Percentiles rank a stretch among this genome's conserved stretches.
Conservation (phyloP, 2,329 filamentous ascomycete genomes). For the Fusarium domesticum region DNA sequence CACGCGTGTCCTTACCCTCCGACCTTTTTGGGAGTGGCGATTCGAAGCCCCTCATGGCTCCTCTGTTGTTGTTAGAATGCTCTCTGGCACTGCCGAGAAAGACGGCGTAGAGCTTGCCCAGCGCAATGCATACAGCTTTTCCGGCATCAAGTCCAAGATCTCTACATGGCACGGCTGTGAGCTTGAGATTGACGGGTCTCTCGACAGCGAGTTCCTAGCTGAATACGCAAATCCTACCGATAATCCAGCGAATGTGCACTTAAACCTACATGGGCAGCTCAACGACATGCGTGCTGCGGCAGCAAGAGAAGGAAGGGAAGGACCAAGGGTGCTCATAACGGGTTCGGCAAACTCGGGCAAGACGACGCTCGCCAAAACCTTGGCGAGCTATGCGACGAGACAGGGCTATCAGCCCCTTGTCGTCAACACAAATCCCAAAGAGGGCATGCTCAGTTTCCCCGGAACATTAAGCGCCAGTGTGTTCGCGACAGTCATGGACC, state of each 20-base stretch:
- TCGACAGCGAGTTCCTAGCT: slow-evolving; percentile 53
- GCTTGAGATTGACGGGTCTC: slow-evolving; percentile 68
- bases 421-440: slow-evolving; percentile 79
- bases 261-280: slow-evolving; percentile 86
- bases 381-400: slow-evolving; percentile 77
- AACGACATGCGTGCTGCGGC: slow-evolving; percentile 67
- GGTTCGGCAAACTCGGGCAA: slow-evolving; percentile 80
- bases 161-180: slow-evolving; percentile 90
- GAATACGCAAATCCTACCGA: slow-evolving; percentile 68
- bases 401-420: slow-evolving; percentile 72
- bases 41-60: slow-evolving; percentile 63
- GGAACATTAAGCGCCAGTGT: slow-evolving; percentile 84
- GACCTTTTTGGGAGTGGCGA: slow-evolving; percentile 71
- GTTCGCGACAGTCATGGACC: slow-evolving; percentile 81
- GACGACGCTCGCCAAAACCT: slow-evolving; percentile 72
- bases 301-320: slow-evolving; percentile 47
- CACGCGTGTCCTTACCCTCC: slow-evolving; percentile 51
- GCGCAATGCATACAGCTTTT: slow-evolving; percentile 76
- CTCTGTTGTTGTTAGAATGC: slow-evolving; percentile 55
- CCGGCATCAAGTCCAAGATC: slow-evolving; percentile 79
- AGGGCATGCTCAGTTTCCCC: slow-evolving; percentile 74
- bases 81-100: slow-evolving; percentile 82
- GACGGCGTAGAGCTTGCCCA: slow-evolving; percentile 91
- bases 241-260: slow-evolving; percentile 74
- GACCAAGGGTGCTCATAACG: slow-evolving; percentile 80